These are phyloP conservation scores for Reticulascus tulasneorum DNA, from an alignment of 2,329 filamentous ascomycete species.

Conservation along the genomic window DNA sequence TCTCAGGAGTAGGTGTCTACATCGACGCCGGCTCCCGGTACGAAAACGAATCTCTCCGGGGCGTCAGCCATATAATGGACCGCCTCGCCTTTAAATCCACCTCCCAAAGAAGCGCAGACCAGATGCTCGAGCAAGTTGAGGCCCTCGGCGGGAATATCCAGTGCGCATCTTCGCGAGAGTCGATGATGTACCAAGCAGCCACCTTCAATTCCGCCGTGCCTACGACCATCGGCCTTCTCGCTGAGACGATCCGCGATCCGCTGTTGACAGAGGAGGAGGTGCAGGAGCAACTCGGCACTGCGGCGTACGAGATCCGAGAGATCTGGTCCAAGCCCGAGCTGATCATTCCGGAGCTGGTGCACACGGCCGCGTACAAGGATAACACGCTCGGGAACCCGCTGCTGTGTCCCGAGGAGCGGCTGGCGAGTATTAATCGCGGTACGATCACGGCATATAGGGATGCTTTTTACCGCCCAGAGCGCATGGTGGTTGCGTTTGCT, in stretches of 20 bases:
- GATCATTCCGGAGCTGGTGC: conserved; percentile 90
- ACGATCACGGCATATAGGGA: conserved; percentile 76
- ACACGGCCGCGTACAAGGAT: conserved; percentile 92
- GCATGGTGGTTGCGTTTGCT: conserved; percentile 92
- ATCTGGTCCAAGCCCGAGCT: conserved; percentile 98
- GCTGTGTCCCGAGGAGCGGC: conserved; percentile 80
- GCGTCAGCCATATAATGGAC: conserved; percentile 95
- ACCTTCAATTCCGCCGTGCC: conserved; percentile 94
- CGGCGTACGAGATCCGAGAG: conserved; percentile 89
- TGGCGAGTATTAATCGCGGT: conserved; percentile 67
- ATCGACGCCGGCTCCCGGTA: conserved; percentile 93
- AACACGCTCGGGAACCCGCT: conserved; percentile 95
- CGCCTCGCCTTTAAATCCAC: conserved; percentile 93
- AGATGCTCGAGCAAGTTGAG: conserved; percentile 85
- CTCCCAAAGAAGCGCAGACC: conserved; percentile 64
- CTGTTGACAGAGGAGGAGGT: conserved; percentile 84
- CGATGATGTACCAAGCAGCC: conserved; percentile 97
- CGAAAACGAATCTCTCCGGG: conserved; percentile 79
- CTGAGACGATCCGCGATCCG: conserved; percentile 89
- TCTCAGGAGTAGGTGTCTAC: conserved; percentile 92
- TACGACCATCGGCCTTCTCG: conserved; percentile 75
- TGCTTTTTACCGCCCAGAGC: conserved; percentile 81
- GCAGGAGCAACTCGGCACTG: conserved; percentile 79
- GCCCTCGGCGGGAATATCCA: conserved; percentile 92
- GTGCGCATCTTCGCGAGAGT: conserved; percentile 91